Evolutionary conservation across 2,329 filamentous ascomycete species (phyloP), one percentile per base, ranked within the genome.

Genomic region (Pseudogymnoascus sp.): DNA sequence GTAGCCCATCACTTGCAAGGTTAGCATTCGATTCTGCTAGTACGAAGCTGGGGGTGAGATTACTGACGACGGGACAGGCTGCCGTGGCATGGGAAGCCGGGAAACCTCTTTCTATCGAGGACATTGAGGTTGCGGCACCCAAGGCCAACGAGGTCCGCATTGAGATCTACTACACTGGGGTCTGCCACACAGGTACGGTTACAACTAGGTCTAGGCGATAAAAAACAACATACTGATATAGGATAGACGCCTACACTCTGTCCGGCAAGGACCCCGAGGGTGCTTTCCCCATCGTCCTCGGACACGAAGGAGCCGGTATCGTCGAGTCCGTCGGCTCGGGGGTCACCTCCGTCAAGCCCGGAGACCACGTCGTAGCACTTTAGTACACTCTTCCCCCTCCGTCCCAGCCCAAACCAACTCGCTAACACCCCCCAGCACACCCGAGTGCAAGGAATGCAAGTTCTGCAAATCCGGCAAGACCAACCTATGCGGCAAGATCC

Each of bases 391-490:
- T 49, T 12, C 22, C 22, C 2, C 41, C 41, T 62, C 68, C 59
- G 67, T 58, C 45, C 61, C 36, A 30, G 23, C 58, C 61, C 55
- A 45, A 12, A n/a, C 14, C 62, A 33, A 38, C 62, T 45, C 58
- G 35, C 35, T 45, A 67, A 70, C 63, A 23, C 33, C 19, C 16
- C 45, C 22, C 72, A 96, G 92, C 82, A 97, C 92, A 55, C 94
- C 94, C 68, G 93, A 97, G 81, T 97, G 94, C 82, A 83, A 85
- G 69, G 93, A 97, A 78, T 99, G 94, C 87, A 97, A 97, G 82
- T 97, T 97, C 84, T 99, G 94, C 88, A 94, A 91, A 78, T 97
- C 93, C 42, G 94, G 93, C 80, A 99, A 99, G 87, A 97, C 93
- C 72, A 96, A 97, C 80, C 89, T 97, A 64, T 97, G 93, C 80